A percentile compares a stretch with the other conserved stretches of the same genome.
Conservation (phyloP, 768 basidiomycete species). For the Lentinula raphanica region DNA sequence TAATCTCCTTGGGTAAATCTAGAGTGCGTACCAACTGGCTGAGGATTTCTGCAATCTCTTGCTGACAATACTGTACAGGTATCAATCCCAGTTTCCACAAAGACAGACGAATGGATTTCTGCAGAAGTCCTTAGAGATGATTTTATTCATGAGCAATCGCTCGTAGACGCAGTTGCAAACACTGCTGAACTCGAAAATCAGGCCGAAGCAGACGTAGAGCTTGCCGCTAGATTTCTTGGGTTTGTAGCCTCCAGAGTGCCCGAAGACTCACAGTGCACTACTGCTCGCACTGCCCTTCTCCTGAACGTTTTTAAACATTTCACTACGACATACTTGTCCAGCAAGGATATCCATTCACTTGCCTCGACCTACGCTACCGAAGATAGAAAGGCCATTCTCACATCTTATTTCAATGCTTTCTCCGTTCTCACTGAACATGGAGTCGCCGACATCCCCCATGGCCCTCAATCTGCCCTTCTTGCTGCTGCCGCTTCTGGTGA, state of each 20-base stretch:
- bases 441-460: constrained; percentile 49
- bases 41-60: background rate
- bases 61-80: constrained; percentile 37
- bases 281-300: constrained; percentile 62
- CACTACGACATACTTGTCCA: constrained; percentile 63
- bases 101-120: constrained; percentile 80
- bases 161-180: constrained; percentile 51
- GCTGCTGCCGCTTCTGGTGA: constrained; percentile 54
- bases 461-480: constrained; percentile 66
- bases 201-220: constrained; percentile 65
- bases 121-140: constrained; percentile 91
- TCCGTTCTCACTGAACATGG: constrained; percentile 59
- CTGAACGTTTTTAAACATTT: constrained; percentile 74
- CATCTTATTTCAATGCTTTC: constrained; percentile 75
- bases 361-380: constrained; percentile 70
- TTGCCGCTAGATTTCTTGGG: constrained; percentile 78
- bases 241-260: constrained; percentile 65
- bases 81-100: constrained; percentile 83
- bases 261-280: constrained; percentile 45
- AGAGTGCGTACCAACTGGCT: constrained; percentile 36
- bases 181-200: constrained; percentile 47
- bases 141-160: constrained; percentile 63
- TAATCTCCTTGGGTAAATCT: constrained; percentile 42
- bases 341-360: constrained; percentile 78
- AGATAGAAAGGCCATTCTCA: constrained; percentile 68